Evolutionary conservation across 352 stramenopile species (phyloP).

Genomic region (Saprolegnia diclina): DNA sequence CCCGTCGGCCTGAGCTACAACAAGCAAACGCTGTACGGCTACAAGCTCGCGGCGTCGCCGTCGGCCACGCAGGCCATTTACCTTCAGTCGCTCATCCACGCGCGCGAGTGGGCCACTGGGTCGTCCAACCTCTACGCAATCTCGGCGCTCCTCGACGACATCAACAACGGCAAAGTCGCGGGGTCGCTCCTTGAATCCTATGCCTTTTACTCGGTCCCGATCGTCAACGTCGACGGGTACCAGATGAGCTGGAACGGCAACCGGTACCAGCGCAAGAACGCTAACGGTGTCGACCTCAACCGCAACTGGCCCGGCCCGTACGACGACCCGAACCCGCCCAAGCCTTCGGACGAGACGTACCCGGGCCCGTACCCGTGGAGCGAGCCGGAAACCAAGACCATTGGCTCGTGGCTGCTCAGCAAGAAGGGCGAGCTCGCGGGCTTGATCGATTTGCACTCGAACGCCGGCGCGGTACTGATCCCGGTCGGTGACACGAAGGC

Average conservation of each 20-base stretch:
- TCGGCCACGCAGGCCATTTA: constrained; percentile 26
- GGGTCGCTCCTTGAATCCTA: constrained; percentile 29
- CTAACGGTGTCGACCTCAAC: constrained; percentile 61
- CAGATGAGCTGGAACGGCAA: constrained; percentile 27
- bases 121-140: constrained; percentile 33
- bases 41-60: constrained; percentile 30
- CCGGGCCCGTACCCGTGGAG: constrained; percentile 52
- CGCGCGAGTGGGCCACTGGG: constrained; percentile 34
- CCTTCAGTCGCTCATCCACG: constrained; percentile 34
- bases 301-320: constrained; percentile 60
- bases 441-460: constrained; percentile 7
- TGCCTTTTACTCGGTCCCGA: constrained; percentile 34
- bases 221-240: constrained; percentile 36
- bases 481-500: background rate
- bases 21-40: constrained; percentile 29
- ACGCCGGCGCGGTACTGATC: background rate
- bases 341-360: constrained; percentile 47
- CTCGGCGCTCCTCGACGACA: constrained; percentile 31
- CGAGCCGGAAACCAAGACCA: constrained; percentile 41
- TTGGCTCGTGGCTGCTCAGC: constrained; percentile 37
- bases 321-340: constrained; percentile 43
- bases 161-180: constrained; percentile 30
- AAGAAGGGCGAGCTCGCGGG: constrained; percentile 10
- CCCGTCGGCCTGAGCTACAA: constrained; percentile 30
- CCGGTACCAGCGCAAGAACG: constrained; percentile 37